Evolutionary conservation across 2,329 filamentous ascomycete genomes (phyloP), one percentile per base, ranked within the genome.

Genomic region (Cladosporium halotolerans): DNA sequence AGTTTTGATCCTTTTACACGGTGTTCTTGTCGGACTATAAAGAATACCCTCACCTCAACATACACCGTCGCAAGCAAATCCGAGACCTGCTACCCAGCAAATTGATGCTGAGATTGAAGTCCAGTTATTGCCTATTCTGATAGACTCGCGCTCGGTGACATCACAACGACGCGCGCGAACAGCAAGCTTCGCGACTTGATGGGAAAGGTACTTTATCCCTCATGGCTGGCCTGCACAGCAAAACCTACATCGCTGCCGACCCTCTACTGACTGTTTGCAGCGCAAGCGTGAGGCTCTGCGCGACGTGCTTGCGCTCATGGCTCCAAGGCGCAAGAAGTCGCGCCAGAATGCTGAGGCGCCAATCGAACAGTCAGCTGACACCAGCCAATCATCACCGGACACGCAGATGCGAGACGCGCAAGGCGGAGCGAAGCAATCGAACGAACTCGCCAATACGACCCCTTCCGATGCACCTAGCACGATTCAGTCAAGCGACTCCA

Each of bases 311-410:
- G 40, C 48, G 48, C 40, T 36, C 32, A 53, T 53, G 51, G 51
- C 28, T 34, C 44, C 51, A 7, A 28, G 14, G 51, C 51, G 51
- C 19, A 53, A 47, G 51, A 53, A 53, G 38, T 53, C 51, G 51
- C 51, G 51, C 14, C 51, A 46, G 36, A 53, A 53, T 38, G 19
- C 51, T 14, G 38, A 47, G 32, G 38, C 14, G 43, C 51, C 51
- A 33, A 38, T 18, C 8, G 38, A 14, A 39, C 38, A 31, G 47
- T 39, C 47, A 18, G 28, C 28, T 14, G 32, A 36, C 16, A 13
- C 28, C 42, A 44, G 32, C 48, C 48, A 51, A 51, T 51, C 48
- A 42, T 23, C 42, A 28, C 32, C 48, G 28, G 48, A 51, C 48
- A 44, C 48, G 48, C 48, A 51, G 32, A 28, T 28, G 23, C 23